Conservation (phyloP, 2,329 filamentous ascomycete species). For the Nakataea oryzae region DNA sequence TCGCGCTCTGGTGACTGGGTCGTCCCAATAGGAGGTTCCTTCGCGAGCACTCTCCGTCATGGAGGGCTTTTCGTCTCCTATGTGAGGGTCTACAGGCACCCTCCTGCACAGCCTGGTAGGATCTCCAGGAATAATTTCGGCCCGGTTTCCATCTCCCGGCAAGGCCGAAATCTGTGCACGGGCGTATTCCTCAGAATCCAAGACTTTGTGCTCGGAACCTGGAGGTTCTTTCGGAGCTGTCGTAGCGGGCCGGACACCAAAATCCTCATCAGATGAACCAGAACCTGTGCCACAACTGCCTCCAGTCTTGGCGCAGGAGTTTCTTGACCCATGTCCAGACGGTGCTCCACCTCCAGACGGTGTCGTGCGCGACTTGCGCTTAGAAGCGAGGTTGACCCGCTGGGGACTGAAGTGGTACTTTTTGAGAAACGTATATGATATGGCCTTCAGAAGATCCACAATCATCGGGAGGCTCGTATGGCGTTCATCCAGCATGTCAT, state of each 20-base stretch:
- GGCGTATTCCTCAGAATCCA: neutral
- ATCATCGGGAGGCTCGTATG: constrained; percentile 42
- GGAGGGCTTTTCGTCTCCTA: neutral
- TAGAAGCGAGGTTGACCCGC: neutral
- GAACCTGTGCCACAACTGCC: neutral
- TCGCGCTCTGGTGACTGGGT: constrained; percentile 45
- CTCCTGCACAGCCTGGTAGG: neutral
- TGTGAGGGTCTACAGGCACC: too few relatives aligned
- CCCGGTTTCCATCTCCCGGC: neutral
- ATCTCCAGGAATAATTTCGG: neutral
- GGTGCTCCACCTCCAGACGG: constrained; percentile 10
- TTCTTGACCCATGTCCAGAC: neutral
- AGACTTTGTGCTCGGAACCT: neutral
- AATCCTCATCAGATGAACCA: neutral
- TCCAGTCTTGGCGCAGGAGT: neutral
- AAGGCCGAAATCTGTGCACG: neutral
- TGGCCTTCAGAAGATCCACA: constrained; percentile 53
- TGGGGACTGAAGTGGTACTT: constrained; percentile 58
- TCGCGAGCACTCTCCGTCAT: neutral
- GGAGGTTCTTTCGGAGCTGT: neutral
- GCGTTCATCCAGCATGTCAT: constrained; percentile 33
- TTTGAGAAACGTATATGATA: constrained; percentile 65
- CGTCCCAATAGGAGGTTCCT: constrained; percentile 40
- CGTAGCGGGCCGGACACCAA: neutral
- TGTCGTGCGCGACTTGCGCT: constrained; percentile 7